phyloP scores from a whole-genome alignment of 2,329 filamentous ascomycete genomes.

The Nothophoma quercina region DNA sequence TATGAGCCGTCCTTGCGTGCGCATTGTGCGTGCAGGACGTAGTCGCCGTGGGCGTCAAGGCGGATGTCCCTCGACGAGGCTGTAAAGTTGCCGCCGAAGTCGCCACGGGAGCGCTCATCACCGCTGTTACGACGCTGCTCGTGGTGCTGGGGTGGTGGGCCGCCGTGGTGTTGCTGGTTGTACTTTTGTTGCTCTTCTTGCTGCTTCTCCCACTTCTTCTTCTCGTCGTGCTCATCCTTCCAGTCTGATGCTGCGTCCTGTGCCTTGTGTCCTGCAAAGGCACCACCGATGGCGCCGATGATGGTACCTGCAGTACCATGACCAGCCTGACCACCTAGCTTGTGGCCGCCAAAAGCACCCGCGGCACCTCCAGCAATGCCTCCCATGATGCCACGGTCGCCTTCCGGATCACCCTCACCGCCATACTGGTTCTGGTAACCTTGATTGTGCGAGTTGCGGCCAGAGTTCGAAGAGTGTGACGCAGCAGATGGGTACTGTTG shows the following conservation, averaged over 20 bases:
- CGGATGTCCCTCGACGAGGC: constrained; percentile 33
- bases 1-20: constrained; percentile 33
- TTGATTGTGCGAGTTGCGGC: constrained; percentile 34
- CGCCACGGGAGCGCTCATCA: constrained; percentile 21
- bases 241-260: constrained; percentile 34
- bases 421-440: constrained; percentile 33
- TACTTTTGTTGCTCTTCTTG: constrained; percentile 27
- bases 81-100: constrained; percentile 38
- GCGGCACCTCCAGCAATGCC: constrained; percentile 36
- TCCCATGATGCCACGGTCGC: constrained; percentile 38
- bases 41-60: constrained; percentile 38
- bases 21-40: constrained; percentile 37
- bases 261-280: constrained; percentile 34
- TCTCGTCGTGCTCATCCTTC: constrained; percentile 38
- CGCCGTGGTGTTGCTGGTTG: constrained; percentile 22
- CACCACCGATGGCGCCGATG: constrained; percentile 34
- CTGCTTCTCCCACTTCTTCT: constrained; percentile 36
- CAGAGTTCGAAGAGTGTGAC: constrained; percentile 30
- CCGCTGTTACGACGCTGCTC: constrained; percentile 6
- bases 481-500: constrained; percentile 33
- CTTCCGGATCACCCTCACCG: constrained; percentile 31
- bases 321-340: constrained; percentile 34
- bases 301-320: constrained; percentile 34
- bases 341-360: constrained; percentile 37
- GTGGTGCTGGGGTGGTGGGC: constrained; percentile 10